A percentile compares a stretch with the other conserved stretches of the same genome.
These are phyloP conservation scores for Punctularia strigosozonata DNA, from an alignment of 768 basidiomycete genomes.

Conservation along the genomic window DNA sequence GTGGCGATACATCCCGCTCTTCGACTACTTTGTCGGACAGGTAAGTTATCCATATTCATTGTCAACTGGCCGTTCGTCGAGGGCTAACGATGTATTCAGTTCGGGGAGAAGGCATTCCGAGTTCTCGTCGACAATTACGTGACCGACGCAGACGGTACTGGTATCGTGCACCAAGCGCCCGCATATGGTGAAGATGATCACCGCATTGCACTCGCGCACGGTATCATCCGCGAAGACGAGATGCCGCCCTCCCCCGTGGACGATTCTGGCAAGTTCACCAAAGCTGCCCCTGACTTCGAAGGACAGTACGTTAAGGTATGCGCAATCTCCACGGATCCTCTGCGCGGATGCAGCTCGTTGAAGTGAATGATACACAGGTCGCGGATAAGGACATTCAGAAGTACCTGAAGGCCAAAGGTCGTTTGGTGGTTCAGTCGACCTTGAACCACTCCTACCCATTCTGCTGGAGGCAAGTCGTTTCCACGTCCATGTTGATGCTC, in stretches of 20 bases:
- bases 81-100: slow-evolving; percentile 34
- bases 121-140: slow-evolving; percentile 91
- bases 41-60: slow-evolving; percentile 25
- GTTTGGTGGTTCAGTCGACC: slow-evolving; percentile 80
- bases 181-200: slow-evolving; percentile 99
- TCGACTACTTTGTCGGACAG: slow-evolving; percentile 94
- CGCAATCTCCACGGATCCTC: no score
- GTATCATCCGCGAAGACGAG: slow-evolving; percentile 75
- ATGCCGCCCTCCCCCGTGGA: slow-evolving; percentile 96
- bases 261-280: slow-evolving; percentile 79
- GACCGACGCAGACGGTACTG: slow-evolving; percentile 86
- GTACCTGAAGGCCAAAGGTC: slow-evolving; percentile 73
- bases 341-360: no score
- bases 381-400: slow-evolving; percentile 96
- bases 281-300: slow-evolving; percentile 80
- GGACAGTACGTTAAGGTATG: slow-evolving; percentile 84
- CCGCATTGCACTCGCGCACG: slow-evolving; percentile 78
- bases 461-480: slow-evolving; percentile 74
- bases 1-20: slow-evolving; percentile 90
- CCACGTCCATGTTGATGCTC: no score
- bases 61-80: not conserved
- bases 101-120: slow-evolving; percentile 80
- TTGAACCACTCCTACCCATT: slow-evolving; percentile 89
- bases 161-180: slow-evolving; percentile 97
- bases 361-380: no score